These are phyloP conservation scores for Paraconiothyrium brasiliense DNA, from an alignment of 2,329 filamentous ascomycete genomes.

Conservation along the genomic window DNA sequence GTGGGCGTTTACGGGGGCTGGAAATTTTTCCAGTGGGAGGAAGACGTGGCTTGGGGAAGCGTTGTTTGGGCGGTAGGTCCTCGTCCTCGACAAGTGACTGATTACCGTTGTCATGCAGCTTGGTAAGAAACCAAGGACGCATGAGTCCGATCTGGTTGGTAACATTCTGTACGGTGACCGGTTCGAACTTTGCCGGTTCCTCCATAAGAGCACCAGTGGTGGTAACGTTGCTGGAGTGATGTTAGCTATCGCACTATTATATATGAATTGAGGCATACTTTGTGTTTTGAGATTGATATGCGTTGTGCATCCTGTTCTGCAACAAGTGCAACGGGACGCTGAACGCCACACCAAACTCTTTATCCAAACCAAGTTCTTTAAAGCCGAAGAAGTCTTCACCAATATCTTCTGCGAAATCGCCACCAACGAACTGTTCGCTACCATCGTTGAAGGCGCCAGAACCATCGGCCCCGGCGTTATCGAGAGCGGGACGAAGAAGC, in stretches of 20 bases:
- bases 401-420: constrained; percentile 97
- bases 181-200: constrained; percentile 73
- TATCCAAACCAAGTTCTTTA: constrained; percentile 90
- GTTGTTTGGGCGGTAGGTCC: constrained; percentile 91
- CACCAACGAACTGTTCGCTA: constrained; percentile 94
- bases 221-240: constrained; percentile 63
- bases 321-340: constrained; percentile 94
- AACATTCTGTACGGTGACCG: constrained; percentile 81
- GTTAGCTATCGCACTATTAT: constrained; percentile 32
- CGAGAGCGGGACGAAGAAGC: constrained; percentile 86
- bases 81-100: constrained; percentile 91
- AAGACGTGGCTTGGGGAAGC: constrained; percentile 68
- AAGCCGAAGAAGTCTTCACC: constrained; percentile 99
- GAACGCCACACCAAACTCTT: constrained; percentile 87
- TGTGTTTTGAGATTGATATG: constrained; percentile 79
- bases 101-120: constrained; percentile 84
- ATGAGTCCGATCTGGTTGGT: constrained; percentile 85
- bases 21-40: constrained; percentile 87
- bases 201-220: constrained; percentile 71
- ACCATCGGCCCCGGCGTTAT: constrained; percentile 80
- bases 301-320: constrained; percentile 87
- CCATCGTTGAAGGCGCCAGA: constrained; percentile 94
- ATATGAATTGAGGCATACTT: constrained; percentile 53
- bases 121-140: constrained; percentile 89
- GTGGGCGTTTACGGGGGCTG: constrained; percentile 81